Base-by-base conservation (phyloP, 768 basidiomycete species). In the Calocybe cyanea region DNA sequence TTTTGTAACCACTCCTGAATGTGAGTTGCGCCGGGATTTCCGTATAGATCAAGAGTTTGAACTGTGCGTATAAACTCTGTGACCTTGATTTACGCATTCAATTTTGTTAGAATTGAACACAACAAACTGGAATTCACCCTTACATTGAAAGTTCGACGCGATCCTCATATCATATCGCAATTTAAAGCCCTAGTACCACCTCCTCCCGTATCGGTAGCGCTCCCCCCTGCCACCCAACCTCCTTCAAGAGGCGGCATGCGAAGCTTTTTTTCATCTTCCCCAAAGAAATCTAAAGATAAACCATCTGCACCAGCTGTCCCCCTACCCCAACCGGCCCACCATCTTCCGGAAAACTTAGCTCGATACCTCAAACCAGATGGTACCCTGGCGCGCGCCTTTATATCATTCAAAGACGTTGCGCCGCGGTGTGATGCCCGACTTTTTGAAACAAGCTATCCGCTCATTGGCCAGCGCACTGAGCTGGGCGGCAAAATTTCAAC, bases 91-190 rank as follows among this genome's bases (percentile, higher is more conserved):
- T 7, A 38, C 33, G 47, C 7, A 45, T 42, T 6, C 41, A 43
- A 11, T 32, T 7, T 13, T 41, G 37, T 18, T 38, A 20, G 91
- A 24, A 91, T 93, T 51, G 92, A 93, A 58, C 91, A 94, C 57
- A 90, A 80, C 68, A 96, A 96, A 62, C 81, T 97, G 44, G 92
- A 96, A 61, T 96, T 98, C 67, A 92, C 92, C 2, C 75, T 98
- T 18, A 88, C 85, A 1, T 66, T 98, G 56, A 93, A 92, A 60
- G 72, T 97, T 56, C 83, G 87, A 37, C 81, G 85, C 37, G 91
- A 94, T 61, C 80, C 88, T 23, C 92, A 96, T 55, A 85, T 96
- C 54, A 69, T 81, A 36, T 69, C 85, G 2, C 88, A 92, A 57
- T 82, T 85, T 63, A 87, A 86, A 53, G 76, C 79, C 17, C 62